These are phyloP conservation scores for Solanum habrochaites DNA, from an alignment of 257 asterid genomes.

Conservation along the genomic window DNA sequence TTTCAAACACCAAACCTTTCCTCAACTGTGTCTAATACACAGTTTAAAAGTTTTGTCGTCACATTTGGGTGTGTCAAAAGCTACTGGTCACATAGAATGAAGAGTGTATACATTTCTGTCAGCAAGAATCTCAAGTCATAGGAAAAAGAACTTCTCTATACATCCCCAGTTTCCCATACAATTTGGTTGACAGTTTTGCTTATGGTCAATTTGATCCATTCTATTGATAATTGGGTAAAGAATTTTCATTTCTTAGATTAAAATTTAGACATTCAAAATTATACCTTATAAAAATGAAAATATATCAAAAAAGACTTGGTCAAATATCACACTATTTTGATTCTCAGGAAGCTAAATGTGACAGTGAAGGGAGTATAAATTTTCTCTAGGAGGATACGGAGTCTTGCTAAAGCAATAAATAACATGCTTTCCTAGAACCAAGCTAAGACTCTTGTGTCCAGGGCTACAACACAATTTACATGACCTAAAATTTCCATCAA, in stretches of 20 bases:
- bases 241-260: not conserved
- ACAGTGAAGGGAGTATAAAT: not conserved
- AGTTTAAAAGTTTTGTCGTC: not conserved
- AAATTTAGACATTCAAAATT: not conserved
- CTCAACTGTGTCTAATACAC: not conserved
- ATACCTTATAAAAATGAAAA: not conserved
- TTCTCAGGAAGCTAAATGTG: not conserved
- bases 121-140: not conserved
- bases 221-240: not conserved
- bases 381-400: not conserved
- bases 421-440: not conserved
- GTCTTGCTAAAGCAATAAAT: not conserved
- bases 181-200: not conserved
- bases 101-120: not conserved
- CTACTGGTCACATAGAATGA: not conserved
- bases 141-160: not conserved
- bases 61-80: not conserved
- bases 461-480: not conserved
- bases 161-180: not conserved
- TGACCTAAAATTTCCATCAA: not conserved
- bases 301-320: not conserved
- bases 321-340: not conserved
- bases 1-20: not conserved
- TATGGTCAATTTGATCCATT: not conserved
- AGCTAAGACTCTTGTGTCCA: not conserved